Evolutionary conservation across 2,329 filamentous ascomycete genomes (phyloP), one percentile per base, ranked within the genome.

Genomic region (Penicillium brasilianum): DNA sequence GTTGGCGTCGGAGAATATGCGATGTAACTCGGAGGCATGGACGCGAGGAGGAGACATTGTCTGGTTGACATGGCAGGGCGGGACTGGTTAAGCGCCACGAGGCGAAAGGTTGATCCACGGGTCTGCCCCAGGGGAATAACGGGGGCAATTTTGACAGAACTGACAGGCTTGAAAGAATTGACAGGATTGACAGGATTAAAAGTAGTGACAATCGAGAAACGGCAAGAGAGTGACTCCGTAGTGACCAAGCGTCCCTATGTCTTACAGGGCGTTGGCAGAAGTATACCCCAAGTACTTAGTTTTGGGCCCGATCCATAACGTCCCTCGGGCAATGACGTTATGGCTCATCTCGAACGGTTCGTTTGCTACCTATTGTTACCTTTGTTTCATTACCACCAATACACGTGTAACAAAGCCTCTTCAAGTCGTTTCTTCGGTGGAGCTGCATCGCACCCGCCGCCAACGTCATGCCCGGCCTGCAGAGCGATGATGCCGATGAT

Each of bases 381-480:
- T 30, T 48, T 48, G 25, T n/a, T 30, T 30, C 3, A n/a, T 48
- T 48, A 30, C 44, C n/a, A 30, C 28, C 22, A 30, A n/a, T 30
- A 48, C 22, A 28, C 11, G 5, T 7, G 22, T 39, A 28, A 39
- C 20, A 16, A 34, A 34, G 2, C 25, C n/a, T 10, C 16, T 30
- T 22, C 14, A 30, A 22, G 16, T n/a, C 13, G 6, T 14, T 16
- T 28, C 28, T 28, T 8, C 3, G 51, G 43, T 50, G 37, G 60
- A 58, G 41, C 54, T 48, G 51, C 55, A 18, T 36, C 20, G 41
- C 46, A 44, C 39, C 63, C 57, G 62, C 66, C 67, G 46, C 63
- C 58, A 69, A 71, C 69, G 69, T 71, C 69, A 71, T 71, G 37
- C n/a, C 25, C 1, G 22, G 50, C 4, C 7, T 39, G 22, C 20